phyloP scores from a whole-genome alignment of 257 asterid genomes.

The Apocynum venetum region DNA sequence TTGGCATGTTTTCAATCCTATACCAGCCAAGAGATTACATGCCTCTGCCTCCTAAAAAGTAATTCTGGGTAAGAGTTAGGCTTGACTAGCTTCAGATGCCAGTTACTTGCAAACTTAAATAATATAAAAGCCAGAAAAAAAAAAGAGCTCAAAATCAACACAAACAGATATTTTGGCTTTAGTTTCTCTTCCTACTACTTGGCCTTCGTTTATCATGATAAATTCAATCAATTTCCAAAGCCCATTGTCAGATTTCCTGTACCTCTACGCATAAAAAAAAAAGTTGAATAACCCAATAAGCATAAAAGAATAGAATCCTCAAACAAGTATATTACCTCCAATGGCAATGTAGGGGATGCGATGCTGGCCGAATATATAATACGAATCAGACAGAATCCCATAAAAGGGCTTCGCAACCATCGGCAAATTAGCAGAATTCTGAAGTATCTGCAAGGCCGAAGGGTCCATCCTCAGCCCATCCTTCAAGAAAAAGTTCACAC shows the following conservation, averaged over 20 bases:
- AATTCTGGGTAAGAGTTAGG: neutral
- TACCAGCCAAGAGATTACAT: neutral
- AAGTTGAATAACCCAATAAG: neutral
- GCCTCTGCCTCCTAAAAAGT: neutral
- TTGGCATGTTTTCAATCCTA: neutral
- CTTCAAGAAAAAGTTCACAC: conserved; percentile 77
- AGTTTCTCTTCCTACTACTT: neutral
- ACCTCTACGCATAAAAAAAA: neutral
- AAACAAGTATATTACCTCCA: conserved; percentile 38
- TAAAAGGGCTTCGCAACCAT: conserved; percentile 93
- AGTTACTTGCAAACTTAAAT: neutral
- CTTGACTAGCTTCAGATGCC: neutral
- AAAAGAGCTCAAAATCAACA: neutral
- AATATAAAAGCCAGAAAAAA: neutral
- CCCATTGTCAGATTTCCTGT: neutral
- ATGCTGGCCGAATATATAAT: conserved; percentile 82
- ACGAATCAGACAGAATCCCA: conserved; percentile 82
- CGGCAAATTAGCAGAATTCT: conserved; percentile 82
- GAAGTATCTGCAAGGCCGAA: conserved; percentile 85
- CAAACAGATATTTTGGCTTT: neutral
- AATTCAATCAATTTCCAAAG: neutral
- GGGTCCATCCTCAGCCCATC: conserved; percentile 81
- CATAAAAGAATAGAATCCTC: neutral
- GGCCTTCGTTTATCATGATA: neutral
- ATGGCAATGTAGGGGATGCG: conserved; percentile 85